These are phyloP conservation scores for Phytophthora sojae DNA, from an alignment of 352 stramenopile species.

Conservation along the genomic window DNA sequence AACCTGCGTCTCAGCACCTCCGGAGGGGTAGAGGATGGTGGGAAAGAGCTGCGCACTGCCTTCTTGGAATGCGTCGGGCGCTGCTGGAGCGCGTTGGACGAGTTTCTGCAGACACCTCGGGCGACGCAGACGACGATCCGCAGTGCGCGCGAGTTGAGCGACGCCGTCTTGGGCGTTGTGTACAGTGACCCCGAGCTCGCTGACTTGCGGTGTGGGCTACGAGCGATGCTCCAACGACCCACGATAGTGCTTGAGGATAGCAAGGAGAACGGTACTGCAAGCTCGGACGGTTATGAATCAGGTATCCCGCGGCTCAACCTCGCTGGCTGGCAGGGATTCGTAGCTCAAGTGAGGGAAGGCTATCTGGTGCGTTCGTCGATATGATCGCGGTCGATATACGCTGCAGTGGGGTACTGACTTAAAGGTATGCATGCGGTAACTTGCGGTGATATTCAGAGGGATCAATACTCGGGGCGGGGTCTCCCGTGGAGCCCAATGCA, in stretches of 20 bases:
- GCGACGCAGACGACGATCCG: slow-evolving; percentile 21
- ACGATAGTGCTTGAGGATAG: slow-evolving; percentile 25
- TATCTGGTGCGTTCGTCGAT: slow-evolving; percentile 29
- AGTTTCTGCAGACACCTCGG: slow-evolving; percentile 18
- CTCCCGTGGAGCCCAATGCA: slow-evolving; percentile 10
- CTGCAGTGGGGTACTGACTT: slow-evolving; percentile 8
- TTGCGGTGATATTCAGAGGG: slow-evolving; percentile 20
- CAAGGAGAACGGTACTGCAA: slow-evolving; percentile 18
- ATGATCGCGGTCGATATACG: background rate
- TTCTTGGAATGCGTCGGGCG: slow-evolving; percentile 26
- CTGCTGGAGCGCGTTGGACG: slow-evolving; percentile 24
- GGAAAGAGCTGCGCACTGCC: slow-evolving; percentile 17
- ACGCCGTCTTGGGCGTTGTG: slow-evolving; percentile 27
- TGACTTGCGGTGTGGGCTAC: slow-evolving; percentile 16
- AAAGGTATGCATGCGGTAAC: background rate
- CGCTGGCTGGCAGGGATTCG: slow-evolving; percentile 29
- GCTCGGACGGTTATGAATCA: background rate
- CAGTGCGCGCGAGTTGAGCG: slow-evolving; percentile 25
- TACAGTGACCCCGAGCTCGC: slow-evolving; percentile 26
- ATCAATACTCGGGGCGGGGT: slow-evolving; percentile 22
- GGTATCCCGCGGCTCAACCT: slow-evolving; percentile 30
- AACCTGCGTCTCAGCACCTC: slow-evolving; percentile 10
- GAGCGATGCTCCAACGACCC: slow-evolving; percentile 25
- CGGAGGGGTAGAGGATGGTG: slow-evolving; percentile 12
- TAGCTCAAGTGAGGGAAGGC: slow-evolving; percentile 39